Evolutionary conservation across 805 yeast genomes (phyloP).

Genomic region (Candida lessepsii): DNA sequence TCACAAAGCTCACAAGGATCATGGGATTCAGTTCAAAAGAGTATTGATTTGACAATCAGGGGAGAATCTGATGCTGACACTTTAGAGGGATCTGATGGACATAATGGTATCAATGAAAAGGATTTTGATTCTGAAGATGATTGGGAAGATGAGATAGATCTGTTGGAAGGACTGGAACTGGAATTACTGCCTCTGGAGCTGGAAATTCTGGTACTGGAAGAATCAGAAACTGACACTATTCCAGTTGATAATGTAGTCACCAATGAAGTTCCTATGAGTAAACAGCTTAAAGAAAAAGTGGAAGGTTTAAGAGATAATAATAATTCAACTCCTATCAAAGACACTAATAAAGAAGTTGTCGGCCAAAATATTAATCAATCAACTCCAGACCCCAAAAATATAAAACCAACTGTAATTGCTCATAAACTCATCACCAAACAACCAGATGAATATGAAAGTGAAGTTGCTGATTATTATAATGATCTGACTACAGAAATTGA

Average conservation of each 20-base stretch:
- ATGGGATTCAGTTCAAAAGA: constrained; percentile 30
- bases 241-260: not conserved
- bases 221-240: not conserved
- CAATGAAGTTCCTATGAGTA: not conserved
- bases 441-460: constrained; percentile 7
- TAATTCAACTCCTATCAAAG: too few species aligned
- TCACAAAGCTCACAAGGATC: constrained; percentile 17
- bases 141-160: constrained; percentile 4
- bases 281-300: not conserved
- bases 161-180: too few species aligned
- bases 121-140: not conserved
- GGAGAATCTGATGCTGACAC: too few species aligned
- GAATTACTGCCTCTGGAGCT: too few species aligned
- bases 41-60: constrained; percentile 13
- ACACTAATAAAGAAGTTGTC: too few species aligned
- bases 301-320: too few species aligned
- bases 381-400: too few species aligned
- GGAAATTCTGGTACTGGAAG: not conserved
- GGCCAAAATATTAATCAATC: too few species aligned
- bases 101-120: not conserved
- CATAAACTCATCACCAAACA: too few species aligned
- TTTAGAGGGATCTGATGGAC: too few species aligned
- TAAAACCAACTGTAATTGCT: too few species aligned
- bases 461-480: constrained; percentile 18
- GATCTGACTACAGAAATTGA: constrained; percentile 16